phyloP scores from a whole-genome alignment of 495 filamentous ascomycete genomes.

The Penicillium daleae region DNA sequence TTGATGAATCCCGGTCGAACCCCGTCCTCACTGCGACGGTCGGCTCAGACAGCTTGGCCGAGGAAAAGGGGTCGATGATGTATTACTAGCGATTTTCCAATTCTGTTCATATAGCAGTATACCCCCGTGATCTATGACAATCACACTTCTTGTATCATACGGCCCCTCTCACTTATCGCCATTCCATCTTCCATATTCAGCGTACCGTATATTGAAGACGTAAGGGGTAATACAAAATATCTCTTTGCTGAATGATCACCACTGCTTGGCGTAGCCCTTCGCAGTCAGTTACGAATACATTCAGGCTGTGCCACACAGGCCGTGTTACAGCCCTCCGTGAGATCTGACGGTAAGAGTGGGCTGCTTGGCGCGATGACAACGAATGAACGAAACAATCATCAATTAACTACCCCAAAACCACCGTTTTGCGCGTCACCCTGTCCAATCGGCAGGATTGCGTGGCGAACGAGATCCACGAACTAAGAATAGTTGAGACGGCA shows the following conservation, averaged over 20 bases:
- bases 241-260: neutral
- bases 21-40: constrained; percentile 3
- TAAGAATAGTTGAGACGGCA: constrained; percentile 46
- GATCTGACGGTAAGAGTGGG: no score
- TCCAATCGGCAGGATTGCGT: constrained; percentile 5
- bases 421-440: neutral
- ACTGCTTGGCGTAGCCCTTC: neutral
- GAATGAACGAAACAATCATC: constrained; percentile 3
- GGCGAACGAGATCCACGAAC: constrained; percentile 28
- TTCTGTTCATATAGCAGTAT: neutral
- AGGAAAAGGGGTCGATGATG: constrained; percentile 4
- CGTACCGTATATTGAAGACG: neutral
- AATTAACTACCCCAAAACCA: neutral
- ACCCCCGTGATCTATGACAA: neutral
- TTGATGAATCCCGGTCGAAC: constrained; percentile 34
- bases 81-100: neutral
- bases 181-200: neutral
- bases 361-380: constrained; percentile 3
- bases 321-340: constrained; percentile 1
- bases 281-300: neutral
- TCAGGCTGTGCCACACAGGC: constrained; percentile 6
- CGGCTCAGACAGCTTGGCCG: constrained; percentile 6
- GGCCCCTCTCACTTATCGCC: neutral
- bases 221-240: neutral
- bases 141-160: neutral